Base-by-base conservation (phyloP, 768 basidiomycete species). In the Lentinula edodes region DNA sequence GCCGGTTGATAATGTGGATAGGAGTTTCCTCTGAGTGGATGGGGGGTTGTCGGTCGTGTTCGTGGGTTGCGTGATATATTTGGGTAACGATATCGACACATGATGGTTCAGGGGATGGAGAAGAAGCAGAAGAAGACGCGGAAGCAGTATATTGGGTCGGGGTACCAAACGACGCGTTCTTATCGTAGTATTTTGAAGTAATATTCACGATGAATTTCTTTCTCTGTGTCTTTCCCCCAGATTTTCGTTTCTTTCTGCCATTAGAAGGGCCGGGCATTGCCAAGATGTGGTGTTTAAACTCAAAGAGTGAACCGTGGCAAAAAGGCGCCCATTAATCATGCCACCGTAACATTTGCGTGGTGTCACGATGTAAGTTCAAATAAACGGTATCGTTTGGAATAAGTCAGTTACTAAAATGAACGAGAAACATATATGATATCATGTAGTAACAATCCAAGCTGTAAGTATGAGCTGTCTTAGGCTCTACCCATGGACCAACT, bases 201-300 rank as follows among this genome's bases (percentile, higher is more conserved):
- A 20, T 20, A 32, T 38, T 36, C 34, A 32, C 23, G 38, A 23
- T 59, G 12, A 34, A 42, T 50, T 42, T 60, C 23, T 60, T 60
- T 36, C 8, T 51, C 39, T 51, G 51, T 23, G 35, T 50, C 41
- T 42, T 60, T 41, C 59, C 59, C n/a, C 39, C 32, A 52, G 62
- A 59, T 39, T 63, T 63, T 23, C 58, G 55, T 18, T 58, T 60
- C 58, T 55, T 59, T 36, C 28, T 63, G n/a, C 23, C 52, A 52
- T 63, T 63, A 9, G 58, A 63, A 23, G 62, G 62, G 20, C 62
- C 62, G 15, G 62, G 62, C 62, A 63, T 63, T 18, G 6, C 20
- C 52, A 48, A 9, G 23, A 23, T 16, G 32, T 59, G 12, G 38
- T 23, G 23, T 52, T 50, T 10, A 51, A 8, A 46, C 28, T 28